Conservation (phyloP, 108 stramenopile species). For the Parmales sp. region DNA sequence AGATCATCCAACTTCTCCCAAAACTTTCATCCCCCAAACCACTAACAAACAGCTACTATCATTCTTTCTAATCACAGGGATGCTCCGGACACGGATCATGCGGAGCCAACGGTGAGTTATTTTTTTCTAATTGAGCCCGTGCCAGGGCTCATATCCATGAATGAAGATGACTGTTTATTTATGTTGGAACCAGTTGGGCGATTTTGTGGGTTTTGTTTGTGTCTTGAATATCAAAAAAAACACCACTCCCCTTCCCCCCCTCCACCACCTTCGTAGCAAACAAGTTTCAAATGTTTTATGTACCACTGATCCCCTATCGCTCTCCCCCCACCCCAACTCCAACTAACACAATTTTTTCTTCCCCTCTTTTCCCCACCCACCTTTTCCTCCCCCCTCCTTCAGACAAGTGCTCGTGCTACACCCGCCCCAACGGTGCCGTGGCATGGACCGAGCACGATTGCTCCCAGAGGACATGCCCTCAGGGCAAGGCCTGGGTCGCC, state of each 20-base stretch:
- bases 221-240: conserved; percentile 32
- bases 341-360: neutral
- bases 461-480: conserved; percentile 60
- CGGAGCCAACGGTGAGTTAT: conserved; percentile 37
- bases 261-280: neutral
- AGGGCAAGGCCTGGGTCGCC: conserved; percentile 46
- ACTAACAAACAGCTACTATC: no score
- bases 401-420: conserved; percentile 67
- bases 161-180: conserved; percentile 27
- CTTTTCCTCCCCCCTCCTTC: neutral
- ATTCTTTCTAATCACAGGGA: conserved; percentile 46
- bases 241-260: neutral
- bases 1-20: no score
- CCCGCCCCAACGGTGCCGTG: conserved; percentile 49
- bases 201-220: conserved; percentile 35
- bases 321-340: neutral
- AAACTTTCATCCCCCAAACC: no score
- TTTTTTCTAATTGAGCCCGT: conserved; percentile 6
- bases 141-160: conserved; percentile 12
- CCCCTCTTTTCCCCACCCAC: neutral
- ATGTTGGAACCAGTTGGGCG: conserved; percentile 8
- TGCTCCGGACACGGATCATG: conserved; percentile 52
- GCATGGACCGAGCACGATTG: conserved; percentile 67
- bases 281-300: conserved; percentile 7
- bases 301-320: conserved; percentile 46